Evolutionary conservation across 2,329 filamentous ascomycete genomes (phyloP), one percentile per base, ranked within the genome.

Genomic region (Sporothrix brasiliensis): DNA sequence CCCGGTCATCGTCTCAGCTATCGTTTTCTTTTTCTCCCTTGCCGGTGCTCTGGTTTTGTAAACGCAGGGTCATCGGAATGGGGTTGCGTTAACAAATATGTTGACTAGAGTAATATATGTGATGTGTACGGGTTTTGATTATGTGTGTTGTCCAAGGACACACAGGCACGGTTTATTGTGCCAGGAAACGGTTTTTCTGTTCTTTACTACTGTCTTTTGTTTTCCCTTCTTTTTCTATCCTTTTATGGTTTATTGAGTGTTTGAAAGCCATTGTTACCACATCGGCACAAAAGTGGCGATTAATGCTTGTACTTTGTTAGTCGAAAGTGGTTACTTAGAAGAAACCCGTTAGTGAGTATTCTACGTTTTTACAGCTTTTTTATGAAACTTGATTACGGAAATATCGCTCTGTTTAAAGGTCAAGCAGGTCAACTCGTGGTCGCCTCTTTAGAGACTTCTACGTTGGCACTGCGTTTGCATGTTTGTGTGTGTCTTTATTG

Each of bases 11-110:
- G 71, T 83, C 24, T 77, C 79, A 0, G 78, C 76, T 5, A 49
- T 81, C 44, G 78, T 79, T 19, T 73, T 79, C 30, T 67, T 79
- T 53, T 79, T 81, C 71, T 80, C 79, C 27, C 75, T 83, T 11
- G 75, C 75, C 27, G 81, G 81, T 44, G 79, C 81, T 41, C 73
- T 83, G n/a, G 71, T 82, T 30, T 73, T 83, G 72, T 83, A 78
- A 78, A 30, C 27, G 4, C 16, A 16, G 13, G n/a, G 19, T 13
- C 39, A n/a, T 19, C 19, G 27, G 2, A 44, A 24, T 63, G n/a
- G 4, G 58, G 4, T 7, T 21, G 14, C 27, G 21, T 4, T 24
- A 14, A 21, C 39, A 21, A 39, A 13, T 4, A 5, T 60, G 34
- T 41, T 41, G 56, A 30, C 34, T 19, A 60, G 54, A 44, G 24